phyloP scores from a whole-genome alignment of 1,284 basidiomycete species.

The Cryptococcus sp. region DNA sequence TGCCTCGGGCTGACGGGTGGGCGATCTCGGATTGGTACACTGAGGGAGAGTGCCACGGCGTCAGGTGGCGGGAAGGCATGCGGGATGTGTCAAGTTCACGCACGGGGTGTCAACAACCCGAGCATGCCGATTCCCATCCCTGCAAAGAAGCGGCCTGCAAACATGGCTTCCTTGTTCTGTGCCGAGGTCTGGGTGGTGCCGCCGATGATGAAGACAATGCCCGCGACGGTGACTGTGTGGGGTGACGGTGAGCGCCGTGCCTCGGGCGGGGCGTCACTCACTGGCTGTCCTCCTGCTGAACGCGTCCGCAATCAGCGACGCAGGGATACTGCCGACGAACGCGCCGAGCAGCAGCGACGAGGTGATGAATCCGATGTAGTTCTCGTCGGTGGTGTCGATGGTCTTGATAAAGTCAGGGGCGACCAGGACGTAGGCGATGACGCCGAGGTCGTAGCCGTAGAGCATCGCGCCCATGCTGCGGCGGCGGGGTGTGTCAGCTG shows the following conservation, averaged over 20 bases:
- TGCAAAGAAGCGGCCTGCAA: slow-evolving; percentile 62
- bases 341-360: slow-evolving; percentile 48
- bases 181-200: slow-evolving; percentile 52
- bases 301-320: slow-evolving; percentile 41
- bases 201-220: slow-evolving; percentile 55
- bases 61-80: background rate
- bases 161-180: slow-evolving; percentile 59
- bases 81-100: background rate
- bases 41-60: slow-evolving; percentile 1
- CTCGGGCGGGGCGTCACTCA: slow-evolving; percentile 20
- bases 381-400: slow-evolving; percentile 40
- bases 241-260: background rate
- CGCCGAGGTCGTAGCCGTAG: slow-evolving; percentile 52
- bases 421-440: slow-evolving; percentile 51
- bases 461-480: slow-evolving; percentile 34
- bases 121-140: slow-evolving; percentile 57
- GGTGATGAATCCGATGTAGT: slow-evolving; percentile 52
- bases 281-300: slow-evolving; percentile 45
- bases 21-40: slow-evolving; percentile 61
- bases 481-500: background rate
- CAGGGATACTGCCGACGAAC: slow-evolving; percentile 45
- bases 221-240: slow-evolving; percentile 50
- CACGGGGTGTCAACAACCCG: slow-evolving; percentile 50
- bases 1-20: slow-evolving; percentile 61
- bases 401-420: slow-evolving; percentile 48